Base-by-base conservation (phyloP, 2,329 filamentous ascomycete genomes). In the Chrysoporthe deuterocubensis region DNA sequence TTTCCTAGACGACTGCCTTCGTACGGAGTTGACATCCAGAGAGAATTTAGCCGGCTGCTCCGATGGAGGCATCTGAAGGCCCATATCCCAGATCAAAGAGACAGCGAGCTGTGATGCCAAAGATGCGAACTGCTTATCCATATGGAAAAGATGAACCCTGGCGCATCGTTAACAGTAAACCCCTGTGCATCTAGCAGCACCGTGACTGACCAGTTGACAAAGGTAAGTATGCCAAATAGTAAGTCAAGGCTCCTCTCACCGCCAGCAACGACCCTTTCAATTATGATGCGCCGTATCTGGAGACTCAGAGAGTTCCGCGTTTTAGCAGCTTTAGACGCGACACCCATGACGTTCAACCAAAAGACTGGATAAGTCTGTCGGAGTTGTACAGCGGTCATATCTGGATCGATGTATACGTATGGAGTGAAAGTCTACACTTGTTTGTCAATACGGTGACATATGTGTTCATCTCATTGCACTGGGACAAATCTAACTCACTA, bases 311-410 rank as follows among this genome's bases (percentile, higher is more conserved):
- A 73, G 0, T 73, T 54, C 69, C 84, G 82, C 63, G 79, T 76
- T 2, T 75, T 69, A 0, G 76, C 74, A 5, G 79, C 81, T 71
- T 79, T 82, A 43, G 78, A 78, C 3, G 80, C 78, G 11, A 83
- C 71, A 56, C 81, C 80, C 74, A 83, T 80, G 63, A 87, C 85
- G 60, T 79, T 82, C 16, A 84, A 74, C 81, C 83, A 87, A 8
- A 87, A 71, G 64, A 86, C 85, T 0, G 87, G 85, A 3, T 78
- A 74, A 21, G 80, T 74, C 26, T 14, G 21, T 34, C 13, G 4
- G 4, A 54, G 11, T 16, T 54, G 21, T 34, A 16, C 50, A n/a
- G 26, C 50, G 32, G 26, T 54, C 14, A 6, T 34, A 16, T 13
- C 11, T 32, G 50, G 50, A 34, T 54, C 50, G 5, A 54, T 32